phyloP scores from a whole-genome alignment of 179 eudicot species.

The Patellifolia procumbens region DNA sequence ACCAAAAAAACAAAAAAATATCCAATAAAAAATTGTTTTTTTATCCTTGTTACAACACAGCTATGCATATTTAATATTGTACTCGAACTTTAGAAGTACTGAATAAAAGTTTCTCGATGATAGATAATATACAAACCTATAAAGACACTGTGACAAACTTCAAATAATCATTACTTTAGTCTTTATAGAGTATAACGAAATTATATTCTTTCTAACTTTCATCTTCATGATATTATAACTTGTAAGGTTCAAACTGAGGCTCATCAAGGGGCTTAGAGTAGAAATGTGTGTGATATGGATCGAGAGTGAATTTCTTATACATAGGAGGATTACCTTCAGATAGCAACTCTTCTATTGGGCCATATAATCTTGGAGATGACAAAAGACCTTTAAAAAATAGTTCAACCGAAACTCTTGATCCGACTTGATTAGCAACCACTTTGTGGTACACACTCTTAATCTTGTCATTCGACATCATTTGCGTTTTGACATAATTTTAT shows the following conservation, averaged over 20 bases:
- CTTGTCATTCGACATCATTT: slow-evolving; percentile 30
- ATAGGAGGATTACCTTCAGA: slow-evolving; percentile 13
- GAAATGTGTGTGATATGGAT: background rate
- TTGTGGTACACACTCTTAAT: slow-evolving; percentile 29
- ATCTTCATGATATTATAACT: background rate
- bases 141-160: no score
- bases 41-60: no score
- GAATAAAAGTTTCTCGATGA: no score
- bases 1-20: no score
- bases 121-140: no score
- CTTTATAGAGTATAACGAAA: no score
- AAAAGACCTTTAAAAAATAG: slow-evolving; percentile 15
- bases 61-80: no score
- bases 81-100: no score
- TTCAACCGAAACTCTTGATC: slow-evolving; percentile 27
- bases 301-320: background rate
- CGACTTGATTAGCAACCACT: slow-evolving; percentile 15
- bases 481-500: background rate
- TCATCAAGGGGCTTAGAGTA: slow-evolving; percentile 11
- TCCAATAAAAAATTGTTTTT: no score
- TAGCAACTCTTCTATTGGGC: slow-evolving; percentile 28
- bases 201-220: background rate
- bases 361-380: background rate
- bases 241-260: background rate
- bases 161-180: no score